Conservation (phyloP, 75 land plant genomes). For the Gnetum montanum region DNA sequence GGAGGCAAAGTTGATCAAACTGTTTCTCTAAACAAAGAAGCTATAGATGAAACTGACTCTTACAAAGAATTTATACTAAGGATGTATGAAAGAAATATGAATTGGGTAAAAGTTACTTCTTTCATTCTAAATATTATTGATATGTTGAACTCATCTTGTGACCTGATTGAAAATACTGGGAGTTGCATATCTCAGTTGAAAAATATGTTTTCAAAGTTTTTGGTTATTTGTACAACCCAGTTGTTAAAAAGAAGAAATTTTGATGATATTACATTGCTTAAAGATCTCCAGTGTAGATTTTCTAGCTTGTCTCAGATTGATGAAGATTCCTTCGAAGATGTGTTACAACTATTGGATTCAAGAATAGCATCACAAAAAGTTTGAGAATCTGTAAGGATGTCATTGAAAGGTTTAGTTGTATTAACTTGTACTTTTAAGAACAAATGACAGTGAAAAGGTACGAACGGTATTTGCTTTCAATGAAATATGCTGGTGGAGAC, state of each 20-base stretch:
- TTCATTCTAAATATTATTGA: constrained; percentile 1
- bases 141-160: not conserved
- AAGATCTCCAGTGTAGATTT: constrained; percentile 4
- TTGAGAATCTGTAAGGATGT: too few species aligned
- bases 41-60: not conserved
- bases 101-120: constrained; percentile 2
- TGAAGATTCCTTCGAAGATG: not conserved
- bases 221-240: not conserved
- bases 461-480: too few species aligned
- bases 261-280: not conserved
- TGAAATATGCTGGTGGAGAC: too few species aligned
- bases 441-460: too few species aligned
- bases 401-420: too few species aligned
- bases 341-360: constrained; percentile 4
- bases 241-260: constrained; percentile 1
- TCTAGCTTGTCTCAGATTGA: not conserved
- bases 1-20: not conserved
- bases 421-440: too few species aligned
- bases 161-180: not conserved
- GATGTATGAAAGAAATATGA: not conserved
- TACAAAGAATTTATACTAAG: not conserved
- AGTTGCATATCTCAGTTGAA: constrained; percentile 2
- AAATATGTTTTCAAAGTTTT: not conserved
- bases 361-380: not conserved
- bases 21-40: not conserved